These are phyloP conservation scores for Lactarius psammicola DNA, from an alignment of 768 basidiomycete species.

Conservation along the genomic window DNA sequence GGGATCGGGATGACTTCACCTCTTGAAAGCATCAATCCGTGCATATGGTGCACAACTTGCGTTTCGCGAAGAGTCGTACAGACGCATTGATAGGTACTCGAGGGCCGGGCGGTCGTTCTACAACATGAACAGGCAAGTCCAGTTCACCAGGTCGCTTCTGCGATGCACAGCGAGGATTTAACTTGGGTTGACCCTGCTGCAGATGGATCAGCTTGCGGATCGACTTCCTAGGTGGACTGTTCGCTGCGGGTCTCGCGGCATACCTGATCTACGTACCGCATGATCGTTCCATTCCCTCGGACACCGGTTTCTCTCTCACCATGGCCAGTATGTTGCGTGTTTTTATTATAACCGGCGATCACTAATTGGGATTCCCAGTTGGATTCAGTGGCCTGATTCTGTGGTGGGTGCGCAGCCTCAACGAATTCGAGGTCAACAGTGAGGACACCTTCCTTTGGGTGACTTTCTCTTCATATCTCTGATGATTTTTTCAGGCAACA, in stretches of 20 bases:
- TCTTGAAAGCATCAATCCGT: slow-evolving; percentile 43
- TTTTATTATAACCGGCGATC: background rate
- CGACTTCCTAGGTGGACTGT: slow-evolving; percentile 55
- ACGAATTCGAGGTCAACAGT: slow-evolving; percentile 48
- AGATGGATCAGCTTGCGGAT: slow-evolving; percentile 53
- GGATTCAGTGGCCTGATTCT: slow-evolving; percentile 57
- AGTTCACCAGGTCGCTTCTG: background rate
- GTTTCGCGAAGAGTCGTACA: slow-evolving; percentile 43
- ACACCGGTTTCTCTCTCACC: slow-evolving; percentile 41
- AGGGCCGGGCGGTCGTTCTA: slow-evolving; percentile 45
- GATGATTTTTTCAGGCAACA: slow-evolving; percentile 31
- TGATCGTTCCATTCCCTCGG: slow-evolving; percentile 37
- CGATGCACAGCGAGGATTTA: background rate
- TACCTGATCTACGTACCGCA: slow-evolving; percentile 51
- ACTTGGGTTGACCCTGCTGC: background rate
- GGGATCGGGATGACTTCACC: background rate
- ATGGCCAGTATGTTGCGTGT: slow-evolving; percentile 40
- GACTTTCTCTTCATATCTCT: background rate
- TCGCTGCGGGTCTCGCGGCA: slow-evolving; percentile 48
- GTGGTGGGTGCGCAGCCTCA: slow-evolving; percentile 46
- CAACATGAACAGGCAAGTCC: slow-evolving; percentile 44
- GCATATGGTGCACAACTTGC: slow-evolving; percentile 53
- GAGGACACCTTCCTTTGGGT: slow-evolving; percentile 11
- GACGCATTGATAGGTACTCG: slow-evolving; percentile 49
- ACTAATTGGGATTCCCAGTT: slow-evolving; percentile 36